Base-by-base conservation (phyloP, 495 filamentous ascomycete genomes). In the Penicillium herquei region DNA sequence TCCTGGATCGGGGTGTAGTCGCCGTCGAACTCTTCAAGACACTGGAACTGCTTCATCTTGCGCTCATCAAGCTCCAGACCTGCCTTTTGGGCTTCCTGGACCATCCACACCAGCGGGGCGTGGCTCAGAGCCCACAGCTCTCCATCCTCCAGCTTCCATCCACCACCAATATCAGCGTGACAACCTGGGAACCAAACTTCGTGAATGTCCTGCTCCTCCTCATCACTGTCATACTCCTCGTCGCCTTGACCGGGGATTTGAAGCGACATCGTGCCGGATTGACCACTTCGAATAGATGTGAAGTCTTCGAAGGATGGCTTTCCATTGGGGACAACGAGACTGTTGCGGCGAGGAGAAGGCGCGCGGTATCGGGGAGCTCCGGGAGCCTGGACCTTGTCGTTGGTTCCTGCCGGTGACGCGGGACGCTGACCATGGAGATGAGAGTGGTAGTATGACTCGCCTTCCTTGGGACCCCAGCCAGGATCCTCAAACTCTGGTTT, bases 141-240 rank as follows among this genome's bases (percentile, higher is more conserved):
- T 1, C 78, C 84, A 0, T 71, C 62, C 0, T 73, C 57, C 5
- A 87, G 70, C 51, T 84, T 84, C 91, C 91, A 96, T 1, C 91
- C 91, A 18, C 91, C 91, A 13, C 91, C 91, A 31, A 95, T 84
- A 58, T 95, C 91, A 9, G 82, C 90, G 62, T 95, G 91, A 34
- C 86, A 84, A 39, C 90, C 90, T 0, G 88, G 79, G 65, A 94
- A 95, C 90, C 90, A 94, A 9, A 92, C 76, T 57, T 92, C 89
- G 61, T 89, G 84, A 52, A 94, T 87, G 61, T 93, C 87, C 58
- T 92, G 88, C 17, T 64, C 69, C 0, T 80, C 78, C 16, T 88
- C 85, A 34, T 85, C 85, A 18, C 79, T 70, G 6, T 84, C 84
- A 14, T 78, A 66, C 2, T 81, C 71, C n/a, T 86, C 84, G 34